Conservation (phyloP, 2,329 filamentous ascomycete species). For the Amauroascus niger region DNA sequence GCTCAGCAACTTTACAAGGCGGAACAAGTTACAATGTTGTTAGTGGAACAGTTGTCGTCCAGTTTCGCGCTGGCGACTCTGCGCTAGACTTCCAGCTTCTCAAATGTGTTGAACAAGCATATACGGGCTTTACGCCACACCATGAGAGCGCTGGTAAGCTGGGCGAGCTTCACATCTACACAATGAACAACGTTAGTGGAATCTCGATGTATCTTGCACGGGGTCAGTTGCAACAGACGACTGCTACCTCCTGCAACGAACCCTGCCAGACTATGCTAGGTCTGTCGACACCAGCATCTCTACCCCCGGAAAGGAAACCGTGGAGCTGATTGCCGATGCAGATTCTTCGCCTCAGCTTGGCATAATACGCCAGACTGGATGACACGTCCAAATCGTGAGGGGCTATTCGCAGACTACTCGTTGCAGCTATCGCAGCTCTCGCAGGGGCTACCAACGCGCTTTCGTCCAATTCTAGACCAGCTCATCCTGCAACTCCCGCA, state of each 20-base stretch:
- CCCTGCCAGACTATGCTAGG: background rate
- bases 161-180: background rate
- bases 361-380: background rate
- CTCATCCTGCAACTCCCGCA: background rate
- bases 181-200: background rate
- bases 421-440: background rate
- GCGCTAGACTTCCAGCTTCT: background rate
- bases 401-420: background rate
- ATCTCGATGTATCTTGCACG: background rate
- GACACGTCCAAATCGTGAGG: background rate
- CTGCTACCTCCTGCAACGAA: background rate
- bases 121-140: background rate
- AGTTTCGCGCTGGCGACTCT: slow-evolving; percentile 1
- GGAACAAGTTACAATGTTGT: background rate
- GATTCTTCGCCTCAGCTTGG: background rate
- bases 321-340: background rate
- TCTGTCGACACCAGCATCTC: background rate
- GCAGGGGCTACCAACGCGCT: background rate
- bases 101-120: background rate
- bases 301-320: background rate
- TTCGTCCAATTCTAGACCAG: background rate
- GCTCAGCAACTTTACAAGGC: background rate
- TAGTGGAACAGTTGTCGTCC: background rate
- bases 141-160: background rate
- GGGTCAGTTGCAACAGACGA: background rate